Percentiles rank a stretch among this genome's conserved stretches.
These are phyloP conservation scores for Camellia japonica DNA, from an alignment of 148 eudicot species.

Conservation along the genomic window DNA sequence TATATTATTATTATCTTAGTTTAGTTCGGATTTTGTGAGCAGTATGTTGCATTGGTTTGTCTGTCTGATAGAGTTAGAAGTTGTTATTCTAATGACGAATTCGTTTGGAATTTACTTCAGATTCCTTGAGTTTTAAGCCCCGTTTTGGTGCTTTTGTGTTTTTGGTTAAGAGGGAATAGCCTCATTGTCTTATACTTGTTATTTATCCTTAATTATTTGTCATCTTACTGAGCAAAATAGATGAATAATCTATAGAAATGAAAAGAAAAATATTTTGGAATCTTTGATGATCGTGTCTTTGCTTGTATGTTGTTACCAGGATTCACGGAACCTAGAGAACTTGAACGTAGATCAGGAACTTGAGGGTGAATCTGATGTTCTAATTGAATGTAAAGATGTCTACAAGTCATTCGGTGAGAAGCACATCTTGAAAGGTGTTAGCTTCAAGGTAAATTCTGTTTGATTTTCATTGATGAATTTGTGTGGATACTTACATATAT, in stretches of 20 bases:
- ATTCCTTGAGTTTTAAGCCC: background rate
- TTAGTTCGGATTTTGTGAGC: background rate
- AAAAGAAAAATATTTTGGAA: background rate
- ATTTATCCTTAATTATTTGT: background rate
- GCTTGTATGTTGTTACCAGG: slow-evolving; percentile 38
- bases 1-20: background rate
- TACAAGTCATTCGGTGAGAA: slow-evolving; percentile 90
- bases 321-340: slow-evolving; percentile 31
- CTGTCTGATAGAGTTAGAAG: background rate
- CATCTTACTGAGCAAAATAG: background rate
- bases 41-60: background rate
- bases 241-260: background rate
- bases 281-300: slow-evolving; percentile 1
- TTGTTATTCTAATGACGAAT: background rate
- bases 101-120: background rate
- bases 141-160: background rate
- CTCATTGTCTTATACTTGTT: background rate
- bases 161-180: background rate
- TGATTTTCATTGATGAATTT: background rate
- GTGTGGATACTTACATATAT: background rate
- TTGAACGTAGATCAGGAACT: slow-evolving; percentile 33
- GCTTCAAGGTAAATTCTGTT: slow-evolving; percentile 66
- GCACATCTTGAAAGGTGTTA: slow-evolving; percentile 83
- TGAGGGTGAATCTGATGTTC: slow-evolving; percentile 82
- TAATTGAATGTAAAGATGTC: slow-evolving; percentile 78